A percentile compares a stretch with the other conserved stretches of the same genome.
Evolutionary conservation across 2,329 filamentous ascomycete genomes (phyloP).

Genomic region (Penicillium sp.): DNA sequence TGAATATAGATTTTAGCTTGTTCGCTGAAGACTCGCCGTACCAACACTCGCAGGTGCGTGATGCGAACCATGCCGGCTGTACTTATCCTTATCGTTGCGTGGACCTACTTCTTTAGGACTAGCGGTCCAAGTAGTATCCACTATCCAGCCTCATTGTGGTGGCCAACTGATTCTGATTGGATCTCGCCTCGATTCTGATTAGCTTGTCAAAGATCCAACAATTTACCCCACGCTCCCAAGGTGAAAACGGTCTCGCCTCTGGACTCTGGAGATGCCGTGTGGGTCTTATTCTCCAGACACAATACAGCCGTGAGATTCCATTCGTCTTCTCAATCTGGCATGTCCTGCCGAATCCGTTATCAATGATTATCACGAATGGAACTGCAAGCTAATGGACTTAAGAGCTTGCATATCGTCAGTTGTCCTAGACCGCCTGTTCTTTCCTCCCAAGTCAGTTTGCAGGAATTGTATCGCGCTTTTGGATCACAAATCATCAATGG

Average conservation of each 20-base stretch:
- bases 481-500: slow-evolving; percentile 13
- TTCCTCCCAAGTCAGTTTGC: slow-evolving; percentile 1
- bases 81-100: slow-evolving; percentile 12
- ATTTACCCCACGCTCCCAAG: not conserved
- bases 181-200: too few relatives aligned
- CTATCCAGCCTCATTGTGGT: too few relatives aligned
- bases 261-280: slow-evolving; percentile 16
- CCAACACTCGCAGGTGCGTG: not conserved
- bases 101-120: slow-evolving; percentile 25
- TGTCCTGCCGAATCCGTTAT: slow-evolving; percentile 20
- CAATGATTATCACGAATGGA: slow-evolving; percentile 8
- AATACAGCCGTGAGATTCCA: slow-evolving; percentile 1
- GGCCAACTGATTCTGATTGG: too few relatives aligned
- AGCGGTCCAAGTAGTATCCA: not conserved
- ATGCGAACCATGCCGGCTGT: not conserved
- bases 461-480: not conserved
- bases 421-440: slow-evolving; percentile 13
- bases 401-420: slow-evolving; percentile 14
- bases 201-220: not conserved
- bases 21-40: not conserved
- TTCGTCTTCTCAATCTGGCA: slow-evolving; percentile 18
- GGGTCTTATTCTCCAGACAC: slow-evolving; percentile 15
- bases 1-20: too few relatives aligned
- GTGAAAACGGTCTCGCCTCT: slow-evolving; percentile 10
- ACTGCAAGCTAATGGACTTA: slow-evolving; percentile 11